Evolutionary conservation across 352 stramenopile species (phyloP).

Genomic region (Globisporangium cylindrosporum): DNA sequence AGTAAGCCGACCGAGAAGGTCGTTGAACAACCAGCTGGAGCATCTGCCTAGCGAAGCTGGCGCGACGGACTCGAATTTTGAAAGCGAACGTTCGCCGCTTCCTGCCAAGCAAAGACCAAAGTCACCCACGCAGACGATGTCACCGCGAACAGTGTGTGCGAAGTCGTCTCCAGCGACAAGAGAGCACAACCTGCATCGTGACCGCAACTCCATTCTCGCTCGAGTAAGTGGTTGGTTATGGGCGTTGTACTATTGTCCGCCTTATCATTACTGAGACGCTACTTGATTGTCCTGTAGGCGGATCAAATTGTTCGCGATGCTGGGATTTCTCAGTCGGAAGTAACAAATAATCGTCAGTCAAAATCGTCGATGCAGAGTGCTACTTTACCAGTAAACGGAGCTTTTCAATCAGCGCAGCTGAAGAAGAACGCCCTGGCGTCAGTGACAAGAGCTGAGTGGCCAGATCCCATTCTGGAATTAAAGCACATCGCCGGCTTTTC

Average conservation of each 20-base stretch:
- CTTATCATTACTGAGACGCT: too few species aligned
- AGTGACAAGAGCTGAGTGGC: slow-evolving; percentile 49
- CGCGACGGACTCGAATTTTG: background rate
- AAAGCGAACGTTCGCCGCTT: background rate
- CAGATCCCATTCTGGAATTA: slow-evolving; percentile 62
- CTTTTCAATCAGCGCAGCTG: background rate
- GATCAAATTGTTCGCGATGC: slow-evolving; percentile 47
- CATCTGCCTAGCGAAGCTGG: background rate
- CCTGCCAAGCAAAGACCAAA: background rate
- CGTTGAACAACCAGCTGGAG: slow-evolving; percentile 8
- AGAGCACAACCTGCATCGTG: slow-evolving; percentile 30
- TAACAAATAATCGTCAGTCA: background rate
- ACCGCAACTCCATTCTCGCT: slow-evolving; percentile 32
- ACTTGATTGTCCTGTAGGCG: slow-evolving; percentile 18
- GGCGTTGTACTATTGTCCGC: too few species aligned
- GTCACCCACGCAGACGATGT: background rate
- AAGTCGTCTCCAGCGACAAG: slow-evolving; percentile 14
- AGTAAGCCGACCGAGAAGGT: background rate
- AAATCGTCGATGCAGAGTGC: background rate
- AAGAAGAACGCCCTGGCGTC: slow-evolving; percentile 19
- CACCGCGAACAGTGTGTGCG: background rate
- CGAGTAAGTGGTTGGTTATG: slow-evolving; percentile 21
- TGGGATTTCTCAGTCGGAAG: slow-evolving; percentile 21
- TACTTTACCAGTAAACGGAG: background rate
- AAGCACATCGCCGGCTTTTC: slow-evolving; percentile 63